Evolutionary conservation across 2,329 filamentous ascomycete species (phyloP).

Genomic region (Pseudocercospora cruenta): DNA sequence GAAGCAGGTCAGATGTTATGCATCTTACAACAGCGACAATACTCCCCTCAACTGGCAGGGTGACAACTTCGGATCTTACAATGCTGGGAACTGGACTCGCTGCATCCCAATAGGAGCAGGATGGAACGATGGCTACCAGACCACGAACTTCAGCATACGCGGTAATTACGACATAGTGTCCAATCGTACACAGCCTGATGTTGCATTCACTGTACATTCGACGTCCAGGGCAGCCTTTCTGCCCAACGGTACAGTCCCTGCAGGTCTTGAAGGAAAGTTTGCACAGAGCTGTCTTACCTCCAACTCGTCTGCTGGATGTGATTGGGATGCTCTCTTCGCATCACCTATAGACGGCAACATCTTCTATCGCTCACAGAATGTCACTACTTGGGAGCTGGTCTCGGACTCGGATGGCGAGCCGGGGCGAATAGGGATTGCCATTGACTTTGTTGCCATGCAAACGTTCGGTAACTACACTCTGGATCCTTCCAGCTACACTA

Average conservation of each 20-base stretch:
- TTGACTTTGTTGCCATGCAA: slow-evolving; percentile 24
- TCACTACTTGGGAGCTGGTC: slow-evolving; percentile 23
- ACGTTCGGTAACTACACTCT: slow-evolving; percentile 33
- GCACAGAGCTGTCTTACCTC: slow-evolving; percentile 20
- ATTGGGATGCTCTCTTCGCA: slow-evolving; percentile 25
- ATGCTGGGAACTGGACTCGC: slow-evolving; percentile 26
- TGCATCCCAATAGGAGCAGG: slow-evolving; percentile 32
- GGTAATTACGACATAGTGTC: slow-evolving; percentile 11
- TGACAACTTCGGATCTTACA: not conserved
- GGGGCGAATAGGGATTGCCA: not conserved
- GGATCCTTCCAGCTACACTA: slow-evolving; percentile 28
- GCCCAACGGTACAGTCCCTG: slow-evolving; percentile 18
- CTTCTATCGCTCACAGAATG: slow-evolving; percentile 15
- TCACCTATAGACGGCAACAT: slow-evolving; percentile 1
- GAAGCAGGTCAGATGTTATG: slow-evolving; percentile 19
- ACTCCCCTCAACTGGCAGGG: not conserved
- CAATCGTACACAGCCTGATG: not conserved
- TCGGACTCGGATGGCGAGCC: not conserved
- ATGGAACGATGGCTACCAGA: slow-evolving; percentile 27
- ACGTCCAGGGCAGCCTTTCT: slow-evolving; percentile 30
- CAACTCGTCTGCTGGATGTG: slow-evolving; percentile 11
- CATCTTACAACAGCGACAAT: slow-evolving; percentile 12
- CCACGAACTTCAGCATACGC: slow-evolving; percentile 24
- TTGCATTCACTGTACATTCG: not conserved
- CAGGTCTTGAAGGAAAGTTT: slow-evolving; percentile 9